These are phyloP conservation scores for Coprinellus aureogranulatus DNA, from an alignment of 768 basidiomycete species.

Conservation along the genomic window DNA sequence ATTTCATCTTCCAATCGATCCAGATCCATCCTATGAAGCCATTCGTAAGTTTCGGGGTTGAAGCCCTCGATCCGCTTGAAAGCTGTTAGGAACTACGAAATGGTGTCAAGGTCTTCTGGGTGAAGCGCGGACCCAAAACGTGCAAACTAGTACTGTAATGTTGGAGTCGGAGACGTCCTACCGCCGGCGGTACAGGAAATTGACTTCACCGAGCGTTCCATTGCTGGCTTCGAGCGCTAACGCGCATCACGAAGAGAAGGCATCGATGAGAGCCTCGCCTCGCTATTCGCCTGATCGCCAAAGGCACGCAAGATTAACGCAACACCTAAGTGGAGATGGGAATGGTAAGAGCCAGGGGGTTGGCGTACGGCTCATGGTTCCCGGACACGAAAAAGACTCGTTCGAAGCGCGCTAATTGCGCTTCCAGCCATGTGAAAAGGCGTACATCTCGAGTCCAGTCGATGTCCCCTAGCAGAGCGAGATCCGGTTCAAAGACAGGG, in stretches of 20 bases:
- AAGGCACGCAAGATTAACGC: neutral
- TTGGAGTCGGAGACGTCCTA: conserved; percentile 27
- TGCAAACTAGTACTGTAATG: conserved; percentile 39
- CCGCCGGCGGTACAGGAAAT: conserved; percentile 32
- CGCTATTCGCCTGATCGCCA: neutral
- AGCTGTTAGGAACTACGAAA: conserved; percentile 29
- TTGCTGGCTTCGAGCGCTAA: neutral
- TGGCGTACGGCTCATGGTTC: conserved; percentile 27
- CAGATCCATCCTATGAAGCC: conserved; percentile 26
- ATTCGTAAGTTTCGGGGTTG: conserved; percentile 19
- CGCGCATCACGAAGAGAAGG: neutral
- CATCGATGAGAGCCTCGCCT: neutral
- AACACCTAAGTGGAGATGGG: neutral
- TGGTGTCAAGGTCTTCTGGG: conserved; percentile 23
- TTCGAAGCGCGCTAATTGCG: conserved; percentile 28
- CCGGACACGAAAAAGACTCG: conserved; percentile 32
- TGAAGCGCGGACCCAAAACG: conserved; percentile 37
- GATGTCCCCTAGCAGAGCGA: conserved; percentile 37
- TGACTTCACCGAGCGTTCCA: neutral
- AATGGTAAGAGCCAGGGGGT: neutral
- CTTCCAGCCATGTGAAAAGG: conserved; percentile 30
- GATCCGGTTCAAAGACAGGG: conserved; percentile 20
- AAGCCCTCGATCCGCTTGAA: conserved; percentile 30
- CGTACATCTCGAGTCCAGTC: conserved; percentile 28
- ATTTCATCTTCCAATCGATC: conserved; percentile 31